phyloP scores from a whole-genome alignment of 176 grass and related monocot genomes.

The Saccharum spontaneum region DNA sequence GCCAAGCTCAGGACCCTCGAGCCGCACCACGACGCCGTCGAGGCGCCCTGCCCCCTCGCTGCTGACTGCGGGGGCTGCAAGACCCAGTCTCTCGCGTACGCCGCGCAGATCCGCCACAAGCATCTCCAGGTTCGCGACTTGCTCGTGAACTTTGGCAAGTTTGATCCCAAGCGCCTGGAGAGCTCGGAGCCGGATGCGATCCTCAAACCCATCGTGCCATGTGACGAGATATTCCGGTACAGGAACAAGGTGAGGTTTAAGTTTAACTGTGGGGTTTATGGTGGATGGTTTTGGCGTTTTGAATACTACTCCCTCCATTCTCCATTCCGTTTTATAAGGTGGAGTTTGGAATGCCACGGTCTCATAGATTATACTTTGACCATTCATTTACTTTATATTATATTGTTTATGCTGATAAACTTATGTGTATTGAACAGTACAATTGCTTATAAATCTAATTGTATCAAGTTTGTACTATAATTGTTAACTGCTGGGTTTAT shows the following conservation, averaged over 20 bases:
- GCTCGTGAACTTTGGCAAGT: constrained; percentile 80
- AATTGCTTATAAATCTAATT: too few species aligned
- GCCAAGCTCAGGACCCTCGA: constrained; percentile 75
- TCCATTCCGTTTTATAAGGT: too few species aligned
- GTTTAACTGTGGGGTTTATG: constrained; percentile 34
- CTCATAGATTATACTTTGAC: too few species aligned
- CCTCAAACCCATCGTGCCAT: constrained; percentile 78
- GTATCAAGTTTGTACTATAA: too few species aligned
- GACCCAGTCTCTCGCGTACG: constrained; percentile 79
- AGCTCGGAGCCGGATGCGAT: constrained; percentile 37
- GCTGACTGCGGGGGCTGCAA: constrained; percentile 89
- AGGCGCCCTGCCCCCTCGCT: constrained; percentile 72
- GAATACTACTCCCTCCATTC: too few species aligned
- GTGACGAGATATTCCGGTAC: constrained; percentile 82
- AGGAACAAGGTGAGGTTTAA: constrained; percentile 77
- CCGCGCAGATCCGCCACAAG: constrained; percentile 74
- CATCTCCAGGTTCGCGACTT: constrained; percentile 75
- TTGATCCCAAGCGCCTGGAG: constrained; percentile 40
- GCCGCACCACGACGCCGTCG: constrained; percentile 66
- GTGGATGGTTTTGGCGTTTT: constrained; percentile 39
- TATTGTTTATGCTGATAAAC: too few species aligned
- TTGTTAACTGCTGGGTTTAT: constrained; percentile 31
- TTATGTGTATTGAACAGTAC: too few species aligned
- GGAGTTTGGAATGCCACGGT: too few species aligned
- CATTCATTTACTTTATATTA: too few species aligned